Evolutionary conservation across 257 asterid species (phyloP).

Genomic region (Mitragyna speciosa): DNA sequence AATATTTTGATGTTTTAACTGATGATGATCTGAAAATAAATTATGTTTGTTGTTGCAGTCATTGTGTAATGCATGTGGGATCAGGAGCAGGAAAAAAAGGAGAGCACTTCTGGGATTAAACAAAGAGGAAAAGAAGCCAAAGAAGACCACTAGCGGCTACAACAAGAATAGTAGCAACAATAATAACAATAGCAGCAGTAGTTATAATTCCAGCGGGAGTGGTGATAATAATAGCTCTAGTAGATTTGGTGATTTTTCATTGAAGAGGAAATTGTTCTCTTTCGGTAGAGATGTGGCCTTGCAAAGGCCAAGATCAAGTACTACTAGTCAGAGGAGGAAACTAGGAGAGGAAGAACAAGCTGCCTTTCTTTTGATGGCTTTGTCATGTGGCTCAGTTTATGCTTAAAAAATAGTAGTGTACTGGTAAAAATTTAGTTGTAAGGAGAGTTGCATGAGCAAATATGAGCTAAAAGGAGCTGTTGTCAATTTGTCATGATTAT

Average conservation of each 20-base stretch:
- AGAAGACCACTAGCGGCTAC: constrained; percentile 39
- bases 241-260: constrained; percentile 33
- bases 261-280: constrained; percentile 49
- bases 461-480: not conserved
- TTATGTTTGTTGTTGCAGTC: constrained; percentile 54
- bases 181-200: constrained; percentile 23
- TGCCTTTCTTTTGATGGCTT: constrained; percentile 77
- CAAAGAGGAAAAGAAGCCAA: constrained; percentile 67
- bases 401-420: constrained; percentile 36
- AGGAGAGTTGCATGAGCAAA: constrained; percentile 1
- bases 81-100: constrained; percentile 84
- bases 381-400: constrained; percentile 86
- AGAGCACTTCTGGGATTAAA: constrained; percentile 72
- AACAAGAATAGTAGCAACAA: constrained; percentile 18
- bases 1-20: not conserved
- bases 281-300: constrained; percentile 65
- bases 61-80: constrained; percentile 96
- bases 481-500: not conserved
- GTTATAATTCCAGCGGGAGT: constrained; percentile 53
- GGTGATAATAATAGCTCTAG: constrained; percentile 44
- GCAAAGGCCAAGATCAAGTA: constrained; percentile 74
- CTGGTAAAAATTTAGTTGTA: not conserved
- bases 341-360: constrained; percentile 90
- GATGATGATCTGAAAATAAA: not conserved
- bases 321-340: constrained; percentile 50